Conservation (phyloP, 2,329 filamentous ascomycete species). For the Trichoderma arundinaceum region DNA sequence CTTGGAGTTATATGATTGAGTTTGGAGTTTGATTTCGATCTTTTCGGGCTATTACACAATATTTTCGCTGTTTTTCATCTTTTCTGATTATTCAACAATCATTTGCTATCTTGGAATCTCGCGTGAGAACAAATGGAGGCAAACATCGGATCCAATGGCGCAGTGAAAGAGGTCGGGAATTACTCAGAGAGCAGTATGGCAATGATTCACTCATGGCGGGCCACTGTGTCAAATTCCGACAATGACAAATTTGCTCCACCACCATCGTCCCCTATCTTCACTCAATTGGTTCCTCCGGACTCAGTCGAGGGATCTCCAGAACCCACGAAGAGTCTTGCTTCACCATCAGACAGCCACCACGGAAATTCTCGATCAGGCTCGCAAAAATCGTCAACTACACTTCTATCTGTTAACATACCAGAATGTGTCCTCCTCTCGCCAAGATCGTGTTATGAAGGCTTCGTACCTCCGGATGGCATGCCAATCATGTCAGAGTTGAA, state of each 20-base stretch:
- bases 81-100: not conserved
- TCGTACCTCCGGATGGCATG: conserved; percentile 37
- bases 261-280: not conserved
- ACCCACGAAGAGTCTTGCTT: not conserved
- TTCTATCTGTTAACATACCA: conserved; percentile 39
- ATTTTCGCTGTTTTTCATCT: not conserved
- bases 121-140: not conserved
- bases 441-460: conserved; percentile 43
- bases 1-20: not conserved
- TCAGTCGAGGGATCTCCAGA: not conserved
- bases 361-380: not conserved
- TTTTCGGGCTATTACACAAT: not conserved
- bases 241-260: not conserved
- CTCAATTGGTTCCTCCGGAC: not conserved
- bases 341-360: not conserved
- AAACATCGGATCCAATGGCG: not conserved
- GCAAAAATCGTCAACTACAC: not conserved
- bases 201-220: not conserved
- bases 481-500: conserved; percentile 37
- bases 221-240: not conserved
- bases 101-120: not conserved
- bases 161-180: not conserved
- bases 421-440: conserved; percentile 40
- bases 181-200: not conserved
- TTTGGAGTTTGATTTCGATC: not conserved